These are phyloP conservation scores for Citrus sinensis DNA, from an alignment of 345 rosid genomes.

Conservation along the genomic window DNA sequence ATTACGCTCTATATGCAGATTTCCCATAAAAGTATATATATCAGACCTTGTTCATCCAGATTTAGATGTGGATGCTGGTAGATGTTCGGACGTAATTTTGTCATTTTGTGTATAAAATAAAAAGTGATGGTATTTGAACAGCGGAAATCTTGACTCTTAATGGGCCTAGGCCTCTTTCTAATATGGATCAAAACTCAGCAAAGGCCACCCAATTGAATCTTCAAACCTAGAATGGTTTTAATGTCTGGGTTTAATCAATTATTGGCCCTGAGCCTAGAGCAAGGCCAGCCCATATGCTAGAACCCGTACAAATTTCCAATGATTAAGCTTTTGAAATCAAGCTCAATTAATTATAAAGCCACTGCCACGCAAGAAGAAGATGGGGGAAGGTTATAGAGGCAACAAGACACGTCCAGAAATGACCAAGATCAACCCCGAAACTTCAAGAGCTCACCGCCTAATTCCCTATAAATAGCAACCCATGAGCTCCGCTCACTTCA, in stretches of 20 bases:
- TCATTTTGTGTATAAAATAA: too few relatives aligned
- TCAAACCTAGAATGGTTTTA: background rate
- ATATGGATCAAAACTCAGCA: background rate
- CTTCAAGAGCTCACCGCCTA: background rate
- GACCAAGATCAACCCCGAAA: constrained; percentile 13
- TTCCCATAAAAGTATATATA: too few relatives aligned
- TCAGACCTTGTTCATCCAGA: too few relatives aligned
- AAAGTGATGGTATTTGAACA: too few relatives aligned
- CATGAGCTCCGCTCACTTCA: too few relatives aligned
- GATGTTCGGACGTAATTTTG: too few relatives aligned
- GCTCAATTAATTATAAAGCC: background rate
- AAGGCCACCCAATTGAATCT: background rate
- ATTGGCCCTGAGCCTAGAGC: too few relatives aligned
- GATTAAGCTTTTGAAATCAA: too few relatives aligned
- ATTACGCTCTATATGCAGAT: too few relatives aligned
- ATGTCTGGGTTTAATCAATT: background rate
- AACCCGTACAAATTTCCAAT: background rate
- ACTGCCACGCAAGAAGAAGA: constrained; percentile 3
- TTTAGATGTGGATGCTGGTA: too few relatives aligned
- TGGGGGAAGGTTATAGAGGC: constrained; percentile 9
- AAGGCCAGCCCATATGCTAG: background rate
- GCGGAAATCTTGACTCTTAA: background rate
- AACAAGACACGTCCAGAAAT: background rate
- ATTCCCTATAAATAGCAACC: background rate
- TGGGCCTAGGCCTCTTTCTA: background rate